Conservation (phyloP, 2,329 filamentous ascomycete species). For the Xylariaceae sp. region DNA sequence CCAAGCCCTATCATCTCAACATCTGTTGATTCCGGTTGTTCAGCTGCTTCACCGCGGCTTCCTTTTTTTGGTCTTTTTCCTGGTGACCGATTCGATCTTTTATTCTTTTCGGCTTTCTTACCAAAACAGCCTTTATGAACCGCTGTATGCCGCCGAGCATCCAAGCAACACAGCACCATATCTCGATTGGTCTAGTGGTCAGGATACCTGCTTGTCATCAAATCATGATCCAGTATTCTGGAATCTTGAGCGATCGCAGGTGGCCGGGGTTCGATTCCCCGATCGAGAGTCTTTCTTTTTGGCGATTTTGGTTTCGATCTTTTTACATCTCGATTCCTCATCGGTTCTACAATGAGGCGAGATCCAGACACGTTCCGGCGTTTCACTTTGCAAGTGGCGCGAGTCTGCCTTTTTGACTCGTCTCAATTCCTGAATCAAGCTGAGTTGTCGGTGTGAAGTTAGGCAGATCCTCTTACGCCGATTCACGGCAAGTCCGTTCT, state of each 20-base stretch:
- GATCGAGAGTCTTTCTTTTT: conserved; percentile 23
- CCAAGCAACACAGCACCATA: neutral
- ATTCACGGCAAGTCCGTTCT: no score
- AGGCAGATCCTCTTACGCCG: no score
- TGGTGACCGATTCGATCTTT: no score
- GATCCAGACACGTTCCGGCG: no score
- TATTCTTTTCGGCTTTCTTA: neutral
- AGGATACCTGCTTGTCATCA: neutral
- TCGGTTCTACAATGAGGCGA: neutral
- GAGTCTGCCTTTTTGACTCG: no score
- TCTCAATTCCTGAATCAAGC: no score
- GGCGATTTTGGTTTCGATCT: neutral
- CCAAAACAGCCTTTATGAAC: neutral
- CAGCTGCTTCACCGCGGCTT: neutral
- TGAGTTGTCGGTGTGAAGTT: no score
- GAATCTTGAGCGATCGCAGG: conserved; percentile 19
- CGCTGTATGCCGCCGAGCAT: neutral
- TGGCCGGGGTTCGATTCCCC: conserved; percentile 34
- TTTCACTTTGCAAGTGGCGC: no score
- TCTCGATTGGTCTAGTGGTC: conserved; percentile 1
- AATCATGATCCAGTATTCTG: neutral
- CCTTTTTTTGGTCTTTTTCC: neutral
- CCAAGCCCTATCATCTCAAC: neutral
- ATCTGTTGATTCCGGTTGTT: neutral
- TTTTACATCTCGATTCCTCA: neutral